These are phyloP conservation scores for Linum tenue DNA, from an alignment of 345 rosid species.

Conservation along the genomic window DNA sequence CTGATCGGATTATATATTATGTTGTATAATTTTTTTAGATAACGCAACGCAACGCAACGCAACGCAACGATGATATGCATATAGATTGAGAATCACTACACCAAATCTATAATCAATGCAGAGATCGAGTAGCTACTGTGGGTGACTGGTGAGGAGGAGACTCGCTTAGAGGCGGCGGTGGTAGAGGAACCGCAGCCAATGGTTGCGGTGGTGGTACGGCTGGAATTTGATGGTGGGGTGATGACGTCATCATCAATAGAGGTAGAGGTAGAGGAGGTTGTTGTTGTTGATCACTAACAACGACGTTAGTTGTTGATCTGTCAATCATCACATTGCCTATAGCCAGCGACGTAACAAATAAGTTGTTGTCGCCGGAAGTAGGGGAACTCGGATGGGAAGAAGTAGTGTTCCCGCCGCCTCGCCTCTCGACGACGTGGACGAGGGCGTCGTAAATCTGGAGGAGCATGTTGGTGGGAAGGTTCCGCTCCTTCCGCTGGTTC, in stretches of 20 bases:
- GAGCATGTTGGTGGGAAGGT: constrained; percentile 70
- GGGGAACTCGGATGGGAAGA: background rate
- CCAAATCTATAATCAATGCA: too few species aligned
- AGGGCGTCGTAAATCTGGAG: constrained; percentile 57
- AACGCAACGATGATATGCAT: too few species aligned
- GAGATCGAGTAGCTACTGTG: constrained; percentile 48
- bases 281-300: constrained; percentile 19
- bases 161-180: constrained; percentile 23
- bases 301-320: constrained; percentile 11
- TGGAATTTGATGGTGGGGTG: background rate
- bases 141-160: constrained; percentile 35
- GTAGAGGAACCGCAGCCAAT: constrained; percentile 10
- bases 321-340: constrained; percentile 12
- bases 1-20: too few species aligned
- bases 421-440: constrained; percentile 60
- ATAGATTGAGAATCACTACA: too few species aligned
- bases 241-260: background rate
- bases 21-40: too few species aligned
- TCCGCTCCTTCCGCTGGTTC: constrained; percentile 65
- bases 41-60: too few species aligned
- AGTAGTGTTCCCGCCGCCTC: constrained; percentile 13
- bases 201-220: constrained; percentile 26
- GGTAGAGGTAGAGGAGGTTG: constrained; percentile 4
- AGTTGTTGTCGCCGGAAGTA: background rate
- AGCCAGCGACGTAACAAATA: too few species aligned